Evolutionary conservation across 257 asterid species (phyloP).

Genomic region (Gynochthodes officinalis): DNA sequence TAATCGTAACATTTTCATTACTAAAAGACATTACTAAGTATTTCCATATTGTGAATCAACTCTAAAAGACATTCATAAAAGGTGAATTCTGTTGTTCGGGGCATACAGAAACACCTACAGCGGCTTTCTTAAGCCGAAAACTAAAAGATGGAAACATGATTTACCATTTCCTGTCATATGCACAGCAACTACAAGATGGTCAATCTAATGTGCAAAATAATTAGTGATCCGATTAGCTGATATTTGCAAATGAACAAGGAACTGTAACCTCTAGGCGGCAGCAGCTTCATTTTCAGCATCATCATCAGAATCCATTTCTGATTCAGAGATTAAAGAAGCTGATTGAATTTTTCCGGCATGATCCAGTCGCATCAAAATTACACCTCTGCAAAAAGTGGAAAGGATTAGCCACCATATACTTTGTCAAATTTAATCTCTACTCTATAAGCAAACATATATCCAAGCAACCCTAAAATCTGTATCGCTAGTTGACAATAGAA

Average conservation of each 20-base stretch:
- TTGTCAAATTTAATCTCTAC: background rate
- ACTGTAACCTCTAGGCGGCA: conserved; percentile 25
- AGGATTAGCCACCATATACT: background rate
- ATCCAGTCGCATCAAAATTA: conserved; percentile 93
- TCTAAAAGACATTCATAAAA: background rate
- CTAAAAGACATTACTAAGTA: too few species aligned
- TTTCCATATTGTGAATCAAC: background rate
- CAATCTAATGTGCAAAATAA: background rate
- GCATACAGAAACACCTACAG: background rate
- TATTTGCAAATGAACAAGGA: background rate
- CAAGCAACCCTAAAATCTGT: background rate
- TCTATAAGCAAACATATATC: background rate
- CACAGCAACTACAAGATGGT: conserved; percentile 3
- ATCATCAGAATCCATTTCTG: conserved; percentile 58
- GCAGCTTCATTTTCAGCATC: conserved; percentile 36
- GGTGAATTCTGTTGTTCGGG: background rate
- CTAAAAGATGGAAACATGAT: background rate
- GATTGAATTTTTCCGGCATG: conserved; percentile 92
- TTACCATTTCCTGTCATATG: background rate
- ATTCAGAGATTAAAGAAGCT: conserved; percentile 76
- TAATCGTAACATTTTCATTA: too few species aligned
- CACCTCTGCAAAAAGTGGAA: conserved; percentile 57
- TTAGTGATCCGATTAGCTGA: background rate
- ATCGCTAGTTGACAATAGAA: background rate
- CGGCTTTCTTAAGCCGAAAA: background rate